A percentile compares a stretch with the other conserved stretches of the same genome.
These are phyloP conservation scores for Vigna radiata DNA, from an alignment of 306 rosid species.

Conservation along the genomic window DNA sequence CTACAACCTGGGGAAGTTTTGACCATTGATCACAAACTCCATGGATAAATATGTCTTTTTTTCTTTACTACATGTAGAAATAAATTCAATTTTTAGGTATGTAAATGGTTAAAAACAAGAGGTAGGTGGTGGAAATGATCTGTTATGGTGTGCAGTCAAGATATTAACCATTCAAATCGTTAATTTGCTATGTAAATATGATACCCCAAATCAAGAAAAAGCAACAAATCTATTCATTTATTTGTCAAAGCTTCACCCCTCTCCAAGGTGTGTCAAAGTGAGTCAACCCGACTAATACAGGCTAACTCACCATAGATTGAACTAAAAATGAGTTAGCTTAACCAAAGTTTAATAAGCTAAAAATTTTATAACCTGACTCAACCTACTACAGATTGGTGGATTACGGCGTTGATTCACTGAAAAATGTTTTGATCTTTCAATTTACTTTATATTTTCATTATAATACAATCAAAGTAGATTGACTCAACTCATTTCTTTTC, in stretches of 20 bases:
- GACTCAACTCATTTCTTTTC: too few relatives aligned
- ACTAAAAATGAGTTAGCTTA: too few relatives aligned
- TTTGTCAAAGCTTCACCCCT: background rate
- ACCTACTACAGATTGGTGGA: too few relatives aligned
- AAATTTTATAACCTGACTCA: too few relatives aligned
- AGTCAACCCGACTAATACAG: too few relatives aligned
- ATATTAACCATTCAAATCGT: background rate
- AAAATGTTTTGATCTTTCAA: too few relatives aligned
- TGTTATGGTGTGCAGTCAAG: background rate
- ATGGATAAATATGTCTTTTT: constrained; percentile 17
- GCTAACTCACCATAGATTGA: too few relatives aligned
- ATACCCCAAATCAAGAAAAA: constrained; percentile 16
- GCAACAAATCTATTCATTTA: background rate
- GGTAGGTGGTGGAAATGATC: background rate
- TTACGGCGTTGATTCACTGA: too few relatives aligned
- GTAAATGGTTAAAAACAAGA: constrained; percentile 30
- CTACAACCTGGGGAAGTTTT: constrained; percentile 57
- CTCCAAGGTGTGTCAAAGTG: too few relatives aligned
- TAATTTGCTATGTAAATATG: background rate
- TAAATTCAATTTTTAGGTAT: constrained; percentile 24
- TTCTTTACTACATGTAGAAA: constrained; percentile 4
- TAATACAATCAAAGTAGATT: too few relatives aligned
- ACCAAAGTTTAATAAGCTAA: too few relatives aligned
- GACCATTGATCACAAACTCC: constrained; percentile 41
- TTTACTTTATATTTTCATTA: too few relatives aligned